Evolutionary conservation across 2,329 filamentous ascomycete genomes (phyloP).

Genomic region (Eutypella sp.): DNA sequence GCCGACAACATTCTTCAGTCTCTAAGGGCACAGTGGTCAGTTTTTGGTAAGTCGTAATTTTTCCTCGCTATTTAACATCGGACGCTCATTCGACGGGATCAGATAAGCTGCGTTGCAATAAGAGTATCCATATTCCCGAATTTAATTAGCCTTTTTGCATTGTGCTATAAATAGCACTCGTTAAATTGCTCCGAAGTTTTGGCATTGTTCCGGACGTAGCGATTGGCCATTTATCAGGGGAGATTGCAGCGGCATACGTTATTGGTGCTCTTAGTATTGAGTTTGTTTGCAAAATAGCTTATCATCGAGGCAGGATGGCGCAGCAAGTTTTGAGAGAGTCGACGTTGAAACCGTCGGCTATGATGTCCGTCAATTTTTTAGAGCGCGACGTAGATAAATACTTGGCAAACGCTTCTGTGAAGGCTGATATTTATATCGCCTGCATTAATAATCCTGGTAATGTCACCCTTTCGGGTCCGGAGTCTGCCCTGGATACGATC

Average conservation of each 20-base stretch:
- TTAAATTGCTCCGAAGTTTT: constrained; percentile 17
- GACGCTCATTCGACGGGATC: not conserved
- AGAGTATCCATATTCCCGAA: not conserved
- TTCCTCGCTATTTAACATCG: not conserved
- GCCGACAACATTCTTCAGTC: not conserved
- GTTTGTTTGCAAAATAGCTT: constrained; percentile 15
- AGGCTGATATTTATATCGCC: constrained; percentile 23
- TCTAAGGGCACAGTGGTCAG: constrained; percentile 1
- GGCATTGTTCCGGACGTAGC: constrained; percentile 15
- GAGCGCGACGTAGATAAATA: constrained; percentile 1
- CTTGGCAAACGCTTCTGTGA: constrained; percentile 3
- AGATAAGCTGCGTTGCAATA: not conserved
- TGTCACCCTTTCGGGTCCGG: constrained; percentile 32
- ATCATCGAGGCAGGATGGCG: constrained; percentile 12
- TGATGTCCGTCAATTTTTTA: constrained; percentile 1
- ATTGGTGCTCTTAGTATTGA: constrained; percentile 15
- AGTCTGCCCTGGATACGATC: constrained; percentile 16
- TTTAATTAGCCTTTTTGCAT: constrained; percentile 17
- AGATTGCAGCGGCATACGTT: constrained; percentile 28
- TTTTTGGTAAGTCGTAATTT: constrained; percentile 1
- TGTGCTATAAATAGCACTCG: constrained; percentile 22
- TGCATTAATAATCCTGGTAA: constrained; percentile 33
- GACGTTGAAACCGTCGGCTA: not conserved
- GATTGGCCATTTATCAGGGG: constrained; percentile 25
- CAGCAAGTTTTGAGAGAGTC: not conserved